A percentile compares a stretch with the other conserved stretches of the same genome.
phyloP scores from a whole-genome alignment of 176 grass and related monocot genomes.

The Areca catechu region DNA sequence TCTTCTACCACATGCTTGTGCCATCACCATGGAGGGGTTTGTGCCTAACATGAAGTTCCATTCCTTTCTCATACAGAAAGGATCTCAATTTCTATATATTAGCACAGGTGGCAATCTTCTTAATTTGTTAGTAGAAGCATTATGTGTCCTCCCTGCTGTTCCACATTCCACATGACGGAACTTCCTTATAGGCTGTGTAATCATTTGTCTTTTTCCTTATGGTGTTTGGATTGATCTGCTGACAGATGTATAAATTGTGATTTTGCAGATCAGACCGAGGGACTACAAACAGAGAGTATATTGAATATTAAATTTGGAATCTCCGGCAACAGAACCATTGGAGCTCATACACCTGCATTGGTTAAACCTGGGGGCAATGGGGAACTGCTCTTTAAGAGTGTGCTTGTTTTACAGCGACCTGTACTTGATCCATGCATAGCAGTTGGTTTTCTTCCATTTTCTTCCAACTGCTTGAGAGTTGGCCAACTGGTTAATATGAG shows the following conservation, averaged over 20 bases:
- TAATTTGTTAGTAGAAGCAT: too few relatives aligned
- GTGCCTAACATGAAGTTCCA: too few relatives aligned
- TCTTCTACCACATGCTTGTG: too few relatives aligned
- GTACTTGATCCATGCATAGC: conserved; percentile 87
- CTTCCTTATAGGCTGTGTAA: too few relatives aligned
- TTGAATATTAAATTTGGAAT: conserved; percentile 80
- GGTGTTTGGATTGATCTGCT: not conserved
- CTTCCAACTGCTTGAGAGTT: conserved; percentile 73
- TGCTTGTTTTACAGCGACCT: conserved; percentile 66
- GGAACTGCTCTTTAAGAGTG: conserved; percentile 60
- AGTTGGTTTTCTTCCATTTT: conserved; percentile 97
- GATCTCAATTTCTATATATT: too few relatives aligned
- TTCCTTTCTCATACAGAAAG: too few relatives aligned
- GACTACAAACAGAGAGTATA: conserved; percentile 50
- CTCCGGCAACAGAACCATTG: conserved; percentile 65
- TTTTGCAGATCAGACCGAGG: conserved; percentile 44
- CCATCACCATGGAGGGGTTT: too few relatives aligned
- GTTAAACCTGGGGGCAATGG: conserved; percentile 31
- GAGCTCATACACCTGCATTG: conserved; percentile 67
- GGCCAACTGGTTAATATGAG: conserved; percentile 87
- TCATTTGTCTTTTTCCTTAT: too few relatives aligned
- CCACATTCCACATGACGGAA: too few relatives aligned
- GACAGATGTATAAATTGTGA: conserved; percentile 15
- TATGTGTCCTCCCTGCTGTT: too few relatives aligned
- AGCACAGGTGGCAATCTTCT: too few relatives aligned